Conservation (phyloP, 2,329 filamentous ascomycete species). For the Tolypocladium endophyticum region DNA sequence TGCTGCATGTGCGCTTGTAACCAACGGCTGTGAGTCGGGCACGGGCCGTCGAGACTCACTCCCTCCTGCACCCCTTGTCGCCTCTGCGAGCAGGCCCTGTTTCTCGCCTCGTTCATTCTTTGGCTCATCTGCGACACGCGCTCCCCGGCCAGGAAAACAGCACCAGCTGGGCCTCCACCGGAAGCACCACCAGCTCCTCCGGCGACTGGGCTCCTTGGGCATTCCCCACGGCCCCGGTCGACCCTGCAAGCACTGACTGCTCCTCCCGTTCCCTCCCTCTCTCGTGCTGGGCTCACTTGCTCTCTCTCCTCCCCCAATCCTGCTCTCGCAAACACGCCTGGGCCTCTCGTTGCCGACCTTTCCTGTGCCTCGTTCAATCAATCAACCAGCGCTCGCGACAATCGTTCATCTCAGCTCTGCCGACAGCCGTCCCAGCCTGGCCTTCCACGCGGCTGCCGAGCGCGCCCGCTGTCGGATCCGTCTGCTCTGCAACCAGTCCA, state of each 20-base stretch:
- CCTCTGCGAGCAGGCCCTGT: conserved; percentile 1
- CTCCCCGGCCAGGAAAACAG: conserved; percentile 1
- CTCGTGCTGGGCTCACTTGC: background rate
- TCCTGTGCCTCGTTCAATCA: background rate
- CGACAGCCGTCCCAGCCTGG: background rate
- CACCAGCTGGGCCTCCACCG: conserved; percentile 1
- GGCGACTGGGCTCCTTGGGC: background rate
- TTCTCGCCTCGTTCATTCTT: conserved; percentile 7
- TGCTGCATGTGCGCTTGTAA: background rate
- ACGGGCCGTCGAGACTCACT: conserved; percentile 6
- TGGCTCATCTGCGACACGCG: conserved; percentile 8
- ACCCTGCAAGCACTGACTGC: background rate
- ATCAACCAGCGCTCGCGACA: background rate
- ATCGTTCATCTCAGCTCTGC: background rate
- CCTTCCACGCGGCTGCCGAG: background rate
- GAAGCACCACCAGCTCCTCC: background rate
- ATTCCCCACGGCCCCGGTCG: conserved; percentile 1
- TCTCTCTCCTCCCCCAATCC: background rate
- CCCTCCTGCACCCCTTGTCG: conserved; percentile 1
- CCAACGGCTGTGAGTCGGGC: conserved; percentile 1
- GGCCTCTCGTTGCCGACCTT: background rate
- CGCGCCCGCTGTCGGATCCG: background rate
- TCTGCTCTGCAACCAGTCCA: background rate
- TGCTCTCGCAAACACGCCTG: background rate
- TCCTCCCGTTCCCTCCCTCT: background rate